Evolutionary conservation across 306 rosid species (phyloP), one percentile per base, ranked within the genome.

Genomic region (Quercus ilex): DNA sequence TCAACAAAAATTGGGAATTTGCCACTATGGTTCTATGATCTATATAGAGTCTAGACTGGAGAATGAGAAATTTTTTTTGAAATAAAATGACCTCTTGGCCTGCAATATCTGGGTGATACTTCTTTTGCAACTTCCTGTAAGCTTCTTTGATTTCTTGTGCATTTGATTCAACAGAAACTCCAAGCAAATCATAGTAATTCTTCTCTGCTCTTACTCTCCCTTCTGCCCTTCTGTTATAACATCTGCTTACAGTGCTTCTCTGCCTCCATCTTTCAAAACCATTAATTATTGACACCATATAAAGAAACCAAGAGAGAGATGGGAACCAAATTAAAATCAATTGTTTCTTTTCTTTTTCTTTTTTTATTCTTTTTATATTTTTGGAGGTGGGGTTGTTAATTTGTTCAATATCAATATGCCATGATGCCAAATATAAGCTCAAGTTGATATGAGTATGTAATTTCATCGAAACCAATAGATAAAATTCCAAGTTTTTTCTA

Each of bases 81-180:
- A 9, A 19, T 46, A 35, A 4, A 5, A 20, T 10, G 77, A 91
- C 97, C 97, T 92, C 53, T 73, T 85, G 91, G 80, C 97, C 97
- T 73, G 87, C 88, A 80, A 92, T 84, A 82, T 92, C 97, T 10
- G 97, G 97, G 79, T 92, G 97, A 58, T 82, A 64, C 62, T 85
- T 91, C 92, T 92, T 92, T 75, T 91, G 97, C 87, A 90, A 81
- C 80, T 89, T 90, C 77, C 93, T 82, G 70, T 90, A 92, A 71
- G 97, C 93, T 71, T 89, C 87, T 86, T 84, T 92, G 74, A 92
- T 90, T 84, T 83, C 79, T 69, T 70, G 65, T 57, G 81, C n/a
- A 65, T 85, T 79, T 53, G 97, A 91, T 78, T 86, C 90, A 38
- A 56, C 86, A 76, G 93, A 86, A 88, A 91, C 87, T 55, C 91